Conservation (phyloP, 805 yeast species). For the Sugiyamaella boreocaroliniensis region DNA sequence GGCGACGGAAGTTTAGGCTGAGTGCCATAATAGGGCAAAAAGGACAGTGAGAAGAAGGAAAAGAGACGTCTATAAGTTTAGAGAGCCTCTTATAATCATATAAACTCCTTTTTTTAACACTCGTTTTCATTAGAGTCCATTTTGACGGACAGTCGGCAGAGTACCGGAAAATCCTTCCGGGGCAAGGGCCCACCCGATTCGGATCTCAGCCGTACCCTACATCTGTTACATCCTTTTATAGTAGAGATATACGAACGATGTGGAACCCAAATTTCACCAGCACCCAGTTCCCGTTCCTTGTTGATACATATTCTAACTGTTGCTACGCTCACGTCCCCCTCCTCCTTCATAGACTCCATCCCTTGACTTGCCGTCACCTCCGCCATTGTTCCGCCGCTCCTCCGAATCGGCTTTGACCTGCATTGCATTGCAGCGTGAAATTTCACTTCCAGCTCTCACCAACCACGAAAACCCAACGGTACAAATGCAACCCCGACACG, state of each 20-base stretch:
- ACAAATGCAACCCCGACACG: conserved; percentile 3
- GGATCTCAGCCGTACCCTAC: not conserved
- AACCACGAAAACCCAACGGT: not conserved
- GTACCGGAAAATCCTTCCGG: not conserved
- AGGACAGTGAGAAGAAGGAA: too few species aligned
- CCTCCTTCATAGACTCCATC: not conserved
- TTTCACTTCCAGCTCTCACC: not conserved
- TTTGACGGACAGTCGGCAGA: too few species aligned
- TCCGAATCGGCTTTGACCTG: not conserved
- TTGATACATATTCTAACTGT: not conserved
- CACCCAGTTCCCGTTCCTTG: too few species aligned
- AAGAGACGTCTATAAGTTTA: too few species aligned
- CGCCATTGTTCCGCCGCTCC: not conserved
- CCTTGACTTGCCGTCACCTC: not conserved
- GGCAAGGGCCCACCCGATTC: not conserved
- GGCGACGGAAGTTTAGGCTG: not conserved
- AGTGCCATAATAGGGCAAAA: too few species aligned
- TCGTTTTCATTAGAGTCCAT: too few species aligned
- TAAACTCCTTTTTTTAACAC: too few species aligned
- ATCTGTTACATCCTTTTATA: not conserved
- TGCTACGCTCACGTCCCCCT: too few species aligned
- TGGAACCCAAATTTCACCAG: too few species aligned
- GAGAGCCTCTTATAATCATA: too few species aligned
- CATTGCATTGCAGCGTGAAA: not conserved
- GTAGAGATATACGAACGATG: too few species aligned